Percentiles rank a stretch among this genome's conserved stretches.
These are phyloP conservation scores for Patellifolia procumbens DNA, from an alignment of 179 eudicot genomes.

Conservation along the genomic window DNA sequence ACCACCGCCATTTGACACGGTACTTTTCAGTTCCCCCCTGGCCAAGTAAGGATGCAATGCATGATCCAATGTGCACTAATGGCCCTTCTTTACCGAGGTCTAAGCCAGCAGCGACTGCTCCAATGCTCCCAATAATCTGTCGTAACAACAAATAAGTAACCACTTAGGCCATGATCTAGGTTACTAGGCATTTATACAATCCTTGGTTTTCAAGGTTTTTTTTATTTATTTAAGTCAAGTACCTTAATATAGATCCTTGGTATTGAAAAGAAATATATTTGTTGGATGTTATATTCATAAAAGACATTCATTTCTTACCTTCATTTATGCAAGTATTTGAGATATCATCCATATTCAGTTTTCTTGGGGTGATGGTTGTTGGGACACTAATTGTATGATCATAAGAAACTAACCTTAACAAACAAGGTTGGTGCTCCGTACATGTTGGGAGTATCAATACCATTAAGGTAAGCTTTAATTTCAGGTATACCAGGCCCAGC, in stretches of 20 bases:
- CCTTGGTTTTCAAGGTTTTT: not conserved
- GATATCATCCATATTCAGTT: not conserved
- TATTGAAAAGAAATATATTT: no score
- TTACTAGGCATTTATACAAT: not conserved
- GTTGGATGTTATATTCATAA: no score
- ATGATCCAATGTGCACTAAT: slow-evolving; percentile 77
- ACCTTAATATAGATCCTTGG: not conserved
- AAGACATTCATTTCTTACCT: not conserved
- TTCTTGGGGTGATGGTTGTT: no score
- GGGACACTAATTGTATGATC: not conserved
- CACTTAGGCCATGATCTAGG: not conserved
- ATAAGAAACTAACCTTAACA: slow-evolving; percentile 61
- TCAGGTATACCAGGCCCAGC: slow-evolving; percentile 97
- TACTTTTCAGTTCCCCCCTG: slow-evolving; percentile 83
- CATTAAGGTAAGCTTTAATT: slow-evolving; percentile 89
- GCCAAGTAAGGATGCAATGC: slow-evolving; percentile 88
- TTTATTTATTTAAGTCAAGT: not conserved
- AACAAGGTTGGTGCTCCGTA: slow-evolving; percentile 74
- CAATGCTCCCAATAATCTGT: slow-evolving; percentile 89
- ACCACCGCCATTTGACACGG: slow-evolving; percentile 82
- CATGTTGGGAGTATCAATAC: slow-evolving; percentile 90
- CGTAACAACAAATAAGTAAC: slow-evolving; percentile 8
- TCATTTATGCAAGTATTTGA: not conserved
- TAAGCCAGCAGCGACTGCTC: slow-evolving; percentile 83
- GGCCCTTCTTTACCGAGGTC: slow-evolving; percentile 98